Evolutionary conservation across 2,329 filamentous ascomycete species (phyloP), one percentile per base, ranked within the genome.

Genomic region (Aspergillus cejpii): DNA sequence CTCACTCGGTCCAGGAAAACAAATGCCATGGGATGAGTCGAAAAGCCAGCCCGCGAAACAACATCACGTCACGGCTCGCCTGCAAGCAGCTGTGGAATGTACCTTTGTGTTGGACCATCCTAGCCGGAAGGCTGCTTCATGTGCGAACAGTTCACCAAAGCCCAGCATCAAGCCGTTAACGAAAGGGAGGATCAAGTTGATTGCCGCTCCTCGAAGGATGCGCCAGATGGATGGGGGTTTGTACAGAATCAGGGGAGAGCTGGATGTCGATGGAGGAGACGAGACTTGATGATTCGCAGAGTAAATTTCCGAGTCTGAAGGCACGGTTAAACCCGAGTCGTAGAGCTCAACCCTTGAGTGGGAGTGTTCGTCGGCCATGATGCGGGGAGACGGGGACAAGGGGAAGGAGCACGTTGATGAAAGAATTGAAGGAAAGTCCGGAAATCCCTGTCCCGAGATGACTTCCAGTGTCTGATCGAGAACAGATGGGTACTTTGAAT

Each of bases 91-190:
- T n/a, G 17, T 8, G 4, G 1, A 21, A 54, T 78, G 37, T 76
- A 96, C 92, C 81, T 92, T 94, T 48, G 92, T 97, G 43, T 84
- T 84, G 52, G 85, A 83, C 92, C 92, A 98, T 49, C 92, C 92
- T 57, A 97, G 73, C 60, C 91, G 76, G 63, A 91, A 98, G 1
- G 92, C 92, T 40, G 87, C 84, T 72, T 98, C 92, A 63, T 98
- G 92, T 43, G 92, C 92, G 67, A 98, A 91, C 41, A 98, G 72
- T 72, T 98, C 92, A 56, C 92, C 92, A 62, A 98, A 96, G 2
- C 92, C 92, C 60, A 98, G 72, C 92, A 98, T 98, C 75, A 98
- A 79, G 37, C 92, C 92, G 70, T 98, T 98, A 62, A 98, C 81
- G 61, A 98, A 98, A 0, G 92, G 92, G 15, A 98, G 71, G 1